These are phyloP conservation scores for Aspergillus kassunensis DNA, from an alignment of 495 filamentous ascomycete species.

Conservation along the genomic window DNA sequence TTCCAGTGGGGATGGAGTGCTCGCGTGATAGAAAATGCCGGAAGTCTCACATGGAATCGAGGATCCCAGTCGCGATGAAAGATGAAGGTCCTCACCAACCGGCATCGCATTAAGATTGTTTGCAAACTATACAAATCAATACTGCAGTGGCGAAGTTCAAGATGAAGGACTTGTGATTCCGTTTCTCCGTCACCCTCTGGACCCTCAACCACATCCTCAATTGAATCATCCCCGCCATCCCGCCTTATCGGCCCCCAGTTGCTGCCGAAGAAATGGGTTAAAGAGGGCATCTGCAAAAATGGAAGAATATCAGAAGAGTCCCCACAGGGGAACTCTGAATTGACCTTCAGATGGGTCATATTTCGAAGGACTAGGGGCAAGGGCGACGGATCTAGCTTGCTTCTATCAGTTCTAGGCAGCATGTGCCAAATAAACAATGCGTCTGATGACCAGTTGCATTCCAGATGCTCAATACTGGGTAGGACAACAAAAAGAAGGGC, in stretches of 20 bases:
- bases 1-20: neutral
- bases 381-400: conserved; percentile 2
- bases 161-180: neutral
- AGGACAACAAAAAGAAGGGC: conserved; percentile 1
- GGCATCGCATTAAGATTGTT: neutral
- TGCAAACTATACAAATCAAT: conserved; percentile 1
- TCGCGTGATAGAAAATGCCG: neutral
- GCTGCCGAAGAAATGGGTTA: conserved; percentile 10
- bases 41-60: neutral
- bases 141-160: conserved; percentile 5
- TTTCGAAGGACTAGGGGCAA: conserved; percentile 2
- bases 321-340: neutral
- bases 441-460: conserved; percentile 3
- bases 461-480: neutral
- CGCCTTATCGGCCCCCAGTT: conserved; percentile 7
- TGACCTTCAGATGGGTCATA: conserved; percentile 7
- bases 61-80: conserved; percentile 7
- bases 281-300: conserved; percentile 4
- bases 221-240: neutral
- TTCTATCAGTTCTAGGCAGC: neutral
- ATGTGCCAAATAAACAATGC: conserved; percentile 2
- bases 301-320: conserved; percentile 4
- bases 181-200: neutral
- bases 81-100: conserved; percentile 1
- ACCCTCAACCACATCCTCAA: neutral